phyloP scores from a whole-genome alignment of 2,329 filamentous ascomycete genomes.

The Aspergillus clavatus region DNA sequence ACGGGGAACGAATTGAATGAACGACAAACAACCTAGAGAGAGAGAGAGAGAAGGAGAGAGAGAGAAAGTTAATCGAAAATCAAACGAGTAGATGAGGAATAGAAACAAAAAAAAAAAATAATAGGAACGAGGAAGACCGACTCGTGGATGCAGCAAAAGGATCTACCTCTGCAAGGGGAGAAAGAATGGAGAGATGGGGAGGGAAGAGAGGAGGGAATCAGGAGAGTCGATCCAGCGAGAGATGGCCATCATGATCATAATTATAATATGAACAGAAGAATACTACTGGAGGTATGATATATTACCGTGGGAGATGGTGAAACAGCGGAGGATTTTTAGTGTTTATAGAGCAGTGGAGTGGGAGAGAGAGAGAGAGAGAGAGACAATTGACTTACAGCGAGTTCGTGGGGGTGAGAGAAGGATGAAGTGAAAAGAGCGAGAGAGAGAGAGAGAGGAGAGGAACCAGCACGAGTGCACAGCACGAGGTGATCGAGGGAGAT shows the following conservation, averaged over 20 bases:
- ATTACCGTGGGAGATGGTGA: background rate
- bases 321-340: background rate
- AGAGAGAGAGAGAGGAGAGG: conserved; percentile 3
- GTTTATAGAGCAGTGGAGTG: background rate
- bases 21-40: background rate
- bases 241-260: background rate
- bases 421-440: background rate
- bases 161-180: too few species aligned
- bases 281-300: background rate
- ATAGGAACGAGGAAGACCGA: too few species aligned
- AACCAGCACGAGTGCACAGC: background rate
- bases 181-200: too few species aligned
- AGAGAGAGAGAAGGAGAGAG: background rate
- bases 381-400: conserved; percentile 1
- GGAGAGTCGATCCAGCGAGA: too few species aligned
- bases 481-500: background rate
- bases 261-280: background rate
- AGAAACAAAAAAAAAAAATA: background rate
- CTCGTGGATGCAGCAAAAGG: too few species aligned
- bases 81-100: background rate
- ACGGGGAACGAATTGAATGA: background rate
- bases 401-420: too few species aligned
- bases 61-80: background rate
- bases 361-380: background rate
- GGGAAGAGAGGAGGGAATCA: too few species aligned